phyloP scores from a whole-genome alignment of 345 rosid species.

The Populus nigra region DNA sequence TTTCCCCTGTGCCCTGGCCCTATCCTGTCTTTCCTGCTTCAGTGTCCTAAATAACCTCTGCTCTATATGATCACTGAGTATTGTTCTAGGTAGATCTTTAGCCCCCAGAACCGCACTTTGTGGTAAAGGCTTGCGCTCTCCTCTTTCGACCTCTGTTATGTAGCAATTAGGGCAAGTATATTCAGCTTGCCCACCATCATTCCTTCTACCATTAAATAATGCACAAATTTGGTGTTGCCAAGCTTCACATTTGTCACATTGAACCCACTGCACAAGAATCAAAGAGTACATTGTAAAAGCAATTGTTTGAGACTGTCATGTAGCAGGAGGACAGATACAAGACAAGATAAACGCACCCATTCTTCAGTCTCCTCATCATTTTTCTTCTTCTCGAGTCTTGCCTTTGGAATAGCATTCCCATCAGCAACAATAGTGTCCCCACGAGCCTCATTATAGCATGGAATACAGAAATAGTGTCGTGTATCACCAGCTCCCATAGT shows the following conservation, averaged over 20 bases:
- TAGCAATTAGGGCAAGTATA: conserved; percentile 99
- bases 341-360: conserved; percentile 54
- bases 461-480: conserved; percentile 86
- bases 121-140: conserved; percentile 87
- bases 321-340: conserved; percentile 8
- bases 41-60: conserved; percentile 68
- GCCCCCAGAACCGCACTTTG: conserved; percentile 99
- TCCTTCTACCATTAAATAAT: conserved; percentile 93
- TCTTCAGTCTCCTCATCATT: conserved; percentile 99
- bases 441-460: conserved; percentile 93
- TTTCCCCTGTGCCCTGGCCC: conserved; percentile 77
- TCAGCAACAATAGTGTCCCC: conserved; percentile 77
- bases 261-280: conserved; percentile 83
- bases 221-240: conserved; percentile 99
- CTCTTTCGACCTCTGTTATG: conserved; percentile 77
- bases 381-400: conserved; percentile 92
- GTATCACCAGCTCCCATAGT: conserved; percentile 88
- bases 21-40: conserved; percentile 73
- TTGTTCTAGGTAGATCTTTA: conserved; percentile 87
- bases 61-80: conserved; percentile 96
- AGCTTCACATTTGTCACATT: conserved; percentile 98
- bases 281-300: conserved; percentile 17
- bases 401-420: conserved; percentile 61
- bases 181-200: conserved; percentile 99
- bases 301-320: conserved; percentile 15